Evolutionary conservation across 192 early-diverging fungal genomes (phyloP).

Genomic region (Linnemannia hyalina): DNA sequence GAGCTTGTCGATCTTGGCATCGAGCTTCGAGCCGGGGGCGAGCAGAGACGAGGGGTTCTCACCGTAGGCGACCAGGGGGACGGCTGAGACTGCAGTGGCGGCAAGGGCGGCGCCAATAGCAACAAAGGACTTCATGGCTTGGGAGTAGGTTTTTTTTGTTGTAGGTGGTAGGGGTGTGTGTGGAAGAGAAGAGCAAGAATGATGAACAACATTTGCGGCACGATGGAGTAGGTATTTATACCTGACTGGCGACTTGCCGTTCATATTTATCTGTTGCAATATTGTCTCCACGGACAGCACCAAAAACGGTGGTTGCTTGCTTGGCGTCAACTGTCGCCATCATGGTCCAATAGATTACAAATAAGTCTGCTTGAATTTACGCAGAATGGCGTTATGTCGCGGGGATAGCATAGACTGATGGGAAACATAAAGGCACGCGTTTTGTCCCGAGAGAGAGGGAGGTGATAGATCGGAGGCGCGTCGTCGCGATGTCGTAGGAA

Average conservation of each 20-base stretch:
- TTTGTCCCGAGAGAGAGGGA: too few relatives aligned
- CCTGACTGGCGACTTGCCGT: background rate
- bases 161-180: background rate
- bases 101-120: slow-evolving; percentile 30
- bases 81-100: slow-evolving; percentile 17
- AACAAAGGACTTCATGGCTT: slow-evolving; percentile 24
- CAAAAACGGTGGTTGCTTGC: too few relatives aligned
- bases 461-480: background rate
- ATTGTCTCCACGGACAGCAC: too few relatives aligned
- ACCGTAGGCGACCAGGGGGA: slow-evolving; percentile 14
- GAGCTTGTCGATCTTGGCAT: slow-evolving; percentile 31
- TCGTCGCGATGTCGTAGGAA: background rate
- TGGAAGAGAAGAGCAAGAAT: background rate
- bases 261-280: too few relatives aligned
- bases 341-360: too few relatives aligned
- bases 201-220: background rate
- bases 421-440: too few relatives aligned
- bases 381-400: too few relatives aligned
- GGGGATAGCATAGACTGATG: too few relatives aligned
- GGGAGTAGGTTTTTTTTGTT: background rate
- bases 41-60: background rate
- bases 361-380: too few relatives aligned
- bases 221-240: background rate
- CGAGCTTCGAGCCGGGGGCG: background rate
- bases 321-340: too few relatives aligned